Conservation (phyloP, 2,329 filamentous ascomycete genomes). For the Pestalotiopsis sp. region DNA sequence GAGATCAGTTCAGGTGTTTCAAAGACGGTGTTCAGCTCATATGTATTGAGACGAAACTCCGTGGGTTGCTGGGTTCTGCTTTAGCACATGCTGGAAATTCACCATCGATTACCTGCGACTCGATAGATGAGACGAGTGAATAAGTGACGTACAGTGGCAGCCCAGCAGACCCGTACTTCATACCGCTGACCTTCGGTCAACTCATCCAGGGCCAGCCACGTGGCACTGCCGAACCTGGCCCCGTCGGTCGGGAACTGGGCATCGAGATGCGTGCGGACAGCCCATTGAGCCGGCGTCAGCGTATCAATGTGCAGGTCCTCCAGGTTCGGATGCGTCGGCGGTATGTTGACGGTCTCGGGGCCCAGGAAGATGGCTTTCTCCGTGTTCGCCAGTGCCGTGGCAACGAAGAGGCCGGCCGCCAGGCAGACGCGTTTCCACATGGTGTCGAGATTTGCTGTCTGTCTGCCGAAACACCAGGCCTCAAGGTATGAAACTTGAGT, state of each 20-base stretch:
- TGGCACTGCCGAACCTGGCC: conserved; percentile 59
- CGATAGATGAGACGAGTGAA: background rate
- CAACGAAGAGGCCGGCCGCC: background rate
- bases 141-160: conserved; percentile 74
- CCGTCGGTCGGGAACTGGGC: conserved; percentile 67
- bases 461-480: background rate
- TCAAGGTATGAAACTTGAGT: background rate
- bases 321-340: conserved; percentile 57
- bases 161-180: conserved; percentile 92
- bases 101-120: conserved; percentile 7
- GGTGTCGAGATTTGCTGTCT: background rate
- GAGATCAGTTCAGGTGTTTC: conserved; percentile 64
- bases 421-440: conserved; percentile 9
- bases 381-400: conserved; percentile 66
- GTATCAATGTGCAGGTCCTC: conserved; percentile 64
- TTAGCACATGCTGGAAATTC: background rate
- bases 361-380: conserved; percentile 91
- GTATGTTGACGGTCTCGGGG: conserved; percentile 60
- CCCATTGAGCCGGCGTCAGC: conserved; percentile 60
- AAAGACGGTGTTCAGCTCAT: conserved; percentile 64
- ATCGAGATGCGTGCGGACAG: conserved; percentile 65
- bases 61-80: conserved; percentile 75
- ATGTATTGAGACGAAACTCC: conserved; percentile 70
- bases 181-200: conserved; percentile 77
- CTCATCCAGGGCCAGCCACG: conserved; percentile 78